A percentile compares a stretch with the other conserved stretches of the same genome.
Evolutionary conservation across 2,329 filamentous ascomycete species (phyloP).

Genomic region (Paecilomyces formosus): DNA sequence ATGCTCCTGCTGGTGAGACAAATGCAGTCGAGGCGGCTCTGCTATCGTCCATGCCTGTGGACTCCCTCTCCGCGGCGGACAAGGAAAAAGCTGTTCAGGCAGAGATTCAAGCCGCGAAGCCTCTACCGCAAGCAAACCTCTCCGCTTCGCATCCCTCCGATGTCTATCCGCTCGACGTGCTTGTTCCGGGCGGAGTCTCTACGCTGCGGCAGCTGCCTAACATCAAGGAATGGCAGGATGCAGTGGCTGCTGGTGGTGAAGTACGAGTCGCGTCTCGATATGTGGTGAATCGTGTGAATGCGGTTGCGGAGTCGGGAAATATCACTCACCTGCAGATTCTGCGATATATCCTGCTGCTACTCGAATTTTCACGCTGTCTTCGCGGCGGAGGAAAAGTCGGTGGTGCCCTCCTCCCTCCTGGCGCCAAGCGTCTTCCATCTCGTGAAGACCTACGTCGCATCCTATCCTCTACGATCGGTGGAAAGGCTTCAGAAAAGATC

Average conservation of each 20-base stretch:
- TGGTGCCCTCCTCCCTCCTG: constrained; percentile 18
- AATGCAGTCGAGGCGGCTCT: constrained; percentile 36
- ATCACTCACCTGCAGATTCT: constrained; percentile 36
- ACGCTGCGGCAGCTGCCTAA: constrained; percentile 36
- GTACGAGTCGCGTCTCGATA: constrained; percentile 36
- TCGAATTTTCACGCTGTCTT: constrained; percentile 34
- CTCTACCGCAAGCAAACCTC: constrained; percentile 36
- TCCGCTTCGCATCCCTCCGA: constrained; percentile 35
- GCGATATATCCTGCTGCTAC: constrained; percentile 37
- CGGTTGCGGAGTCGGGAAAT: constrained; percentile 31
- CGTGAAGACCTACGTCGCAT: constrained; percentile 33
- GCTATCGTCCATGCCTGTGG: constrained; percentile 33
- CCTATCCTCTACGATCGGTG: constrained; percentile 22
- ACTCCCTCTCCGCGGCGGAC: constrained; percentile 21
- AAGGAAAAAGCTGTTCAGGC: constrained; percentile 30
- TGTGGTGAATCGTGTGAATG: constrained; percentile 35
- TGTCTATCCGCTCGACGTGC: constrained; percentile 37
- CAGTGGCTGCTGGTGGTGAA: constrained; percentile 25
- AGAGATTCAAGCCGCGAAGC: constrained; percentile 39
- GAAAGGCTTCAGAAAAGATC: constrained; percentile 10
- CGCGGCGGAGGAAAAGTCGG: constrained; percentile 16
- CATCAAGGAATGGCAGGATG: constrained; percentile 36
- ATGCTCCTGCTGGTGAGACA: constrained; percentile 25
- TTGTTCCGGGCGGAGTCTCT: constrained; percentile 34
- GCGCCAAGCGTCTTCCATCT: constrained; percentile 33